A percentile compares a stretch with the other conserved stretches of the same genome.
phyloP scores from a whole-genome alignment of 345 rosid species.

The Murraya paniculata region DNA sequence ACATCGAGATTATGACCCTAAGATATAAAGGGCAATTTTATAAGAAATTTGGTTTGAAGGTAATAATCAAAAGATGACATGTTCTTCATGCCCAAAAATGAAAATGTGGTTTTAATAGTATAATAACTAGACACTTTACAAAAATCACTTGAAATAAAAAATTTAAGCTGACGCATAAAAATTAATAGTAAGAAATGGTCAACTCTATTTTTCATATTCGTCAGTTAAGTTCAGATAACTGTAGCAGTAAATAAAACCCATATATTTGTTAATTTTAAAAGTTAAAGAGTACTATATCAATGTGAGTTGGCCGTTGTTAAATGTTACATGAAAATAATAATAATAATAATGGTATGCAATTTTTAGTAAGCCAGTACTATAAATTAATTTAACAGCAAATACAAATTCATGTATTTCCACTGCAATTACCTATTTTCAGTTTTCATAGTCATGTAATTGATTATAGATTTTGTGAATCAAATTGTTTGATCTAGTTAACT shows the following conservation, averaged over 20 bases:
- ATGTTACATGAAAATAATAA: too few relatives aligned
- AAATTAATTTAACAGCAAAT: too few relatives aligned
- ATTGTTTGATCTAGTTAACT: neutral
- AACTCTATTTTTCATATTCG: too few relatives aligned
- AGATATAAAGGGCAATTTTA: neutral
- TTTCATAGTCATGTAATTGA: neutral
- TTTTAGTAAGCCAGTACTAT: neutral
- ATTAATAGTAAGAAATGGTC: too few relatives aligned
- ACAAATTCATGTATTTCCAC: neutral
- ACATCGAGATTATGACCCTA: neutral
- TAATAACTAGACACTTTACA: too few relatives aligned
- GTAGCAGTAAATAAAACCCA: too few relatives aligned
- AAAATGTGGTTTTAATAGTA: neutral
- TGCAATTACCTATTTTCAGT: neutral
- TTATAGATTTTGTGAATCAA: neutral
- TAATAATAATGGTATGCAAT: too few relatives aligned
- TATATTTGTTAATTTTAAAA: too few relatives aligned
- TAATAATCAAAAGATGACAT: neutral
- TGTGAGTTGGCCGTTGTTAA: neutral
- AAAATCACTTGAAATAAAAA: neutral
- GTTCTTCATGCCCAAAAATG: neutral
- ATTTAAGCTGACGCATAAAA: neutral
- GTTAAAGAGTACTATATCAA: too few relatives aligned
- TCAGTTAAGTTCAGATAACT: too few relatives aligned
- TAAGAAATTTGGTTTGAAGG: neutral